Base-by-base conservation (phyloP, 2,329 filamentous ascomycete species). In the Pseudogymnoascus sp. region DNA sequence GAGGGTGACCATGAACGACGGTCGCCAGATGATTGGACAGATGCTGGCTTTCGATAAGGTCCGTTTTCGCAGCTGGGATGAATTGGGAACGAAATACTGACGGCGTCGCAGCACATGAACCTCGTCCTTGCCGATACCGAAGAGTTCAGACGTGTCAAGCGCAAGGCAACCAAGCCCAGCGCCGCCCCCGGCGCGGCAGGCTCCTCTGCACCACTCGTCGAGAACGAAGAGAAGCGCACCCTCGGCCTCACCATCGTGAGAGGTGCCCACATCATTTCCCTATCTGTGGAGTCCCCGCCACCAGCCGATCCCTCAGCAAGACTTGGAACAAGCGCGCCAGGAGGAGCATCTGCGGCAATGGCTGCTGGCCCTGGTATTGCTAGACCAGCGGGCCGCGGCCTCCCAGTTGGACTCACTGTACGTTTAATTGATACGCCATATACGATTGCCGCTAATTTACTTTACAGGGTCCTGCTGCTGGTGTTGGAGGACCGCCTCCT, bases 21-120 rank as follows among this genome's bases (percentile, higher is more conserved):
- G 91, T 68, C 88, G 95, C 73, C 91, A 97, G 77, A 96, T 99
- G 88, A 93, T 92, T 42, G 95, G 93, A 66, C 92, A 97, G 77
- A 96, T 99, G 91, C 85, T 99, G 70, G 95, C 95, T 62, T 99
- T 97, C 73, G 95, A 99, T 78, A 97, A 97, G 86, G 91, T 93
- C 78, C 49, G 49, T 56, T 31, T 31, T 25, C 3, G n/a, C 62
- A n/a, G 11, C 36, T 63, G 49, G 21, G 38, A 25, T 21, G 42
- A 25, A 40, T 46, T n/a, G 1, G 25, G 16, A 34, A 56, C 4
- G 42, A 21, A 25, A 38, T 14, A 23, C 65, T 69, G 59, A 69
- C 62, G 59, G 60, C 9, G 40, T 11, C 8, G 65, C 68, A 96
- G 92, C 95, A 99, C 78, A 99, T 99, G 95, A 99, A 99, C 77